Evolutionary conservation across 2,329 filamentous ascomycete species (phyloP), one percentile per base, ranked within the genome.

Genomic region (Paraconiothyrium sp.): DNA sequence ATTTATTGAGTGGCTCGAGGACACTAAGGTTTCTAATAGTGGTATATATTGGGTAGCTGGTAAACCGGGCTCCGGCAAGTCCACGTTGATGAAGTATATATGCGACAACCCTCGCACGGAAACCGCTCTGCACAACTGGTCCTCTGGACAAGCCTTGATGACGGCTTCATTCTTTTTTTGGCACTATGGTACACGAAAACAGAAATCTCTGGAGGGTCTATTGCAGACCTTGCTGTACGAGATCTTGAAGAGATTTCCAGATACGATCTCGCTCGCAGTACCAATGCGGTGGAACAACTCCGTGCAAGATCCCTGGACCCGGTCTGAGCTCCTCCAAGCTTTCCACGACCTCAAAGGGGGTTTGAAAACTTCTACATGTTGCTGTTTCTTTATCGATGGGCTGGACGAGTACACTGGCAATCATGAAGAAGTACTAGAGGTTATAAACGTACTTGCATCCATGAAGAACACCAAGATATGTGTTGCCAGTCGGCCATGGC

Each of bases 181-280:
- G 56, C 44, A 11, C 14, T 14, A 32, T 0, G 77, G 75, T 1
- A 65, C 56, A 1, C 10, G 4, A 1, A 57, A 74, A 51, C 68
- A 74, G 47, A 64, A 64, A 5, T 65, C 43, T 35, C 59, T 67
- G 16, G 69, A 65, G 32, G 71, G 68, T 1, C 46, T 73, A 2
- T 58, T 71, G 0, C 68, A 59, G 43, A 61, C 69, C 1, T 41
- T 76, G 4, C 50, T 74, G 1, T 66, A 70, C 47, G 63, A 72
- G 39, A 54, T 69, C 14, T 32, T 71, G 3, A 30, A 46, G 13
- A 22, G 52, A 20, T 37, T 13, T 14, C 66, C 60, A 16, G 30
- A 57, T 4, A 20, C 59, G 1, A 55, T 61, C 8, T 8, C 46
- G 9, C 4, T 9, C 2, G 20, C 51, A n/a, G 63, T 47, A 46